phyloP scores from a whole-genome alignment of 176 grass and related monocot species.

The Musa schizocarpa region DNA sequence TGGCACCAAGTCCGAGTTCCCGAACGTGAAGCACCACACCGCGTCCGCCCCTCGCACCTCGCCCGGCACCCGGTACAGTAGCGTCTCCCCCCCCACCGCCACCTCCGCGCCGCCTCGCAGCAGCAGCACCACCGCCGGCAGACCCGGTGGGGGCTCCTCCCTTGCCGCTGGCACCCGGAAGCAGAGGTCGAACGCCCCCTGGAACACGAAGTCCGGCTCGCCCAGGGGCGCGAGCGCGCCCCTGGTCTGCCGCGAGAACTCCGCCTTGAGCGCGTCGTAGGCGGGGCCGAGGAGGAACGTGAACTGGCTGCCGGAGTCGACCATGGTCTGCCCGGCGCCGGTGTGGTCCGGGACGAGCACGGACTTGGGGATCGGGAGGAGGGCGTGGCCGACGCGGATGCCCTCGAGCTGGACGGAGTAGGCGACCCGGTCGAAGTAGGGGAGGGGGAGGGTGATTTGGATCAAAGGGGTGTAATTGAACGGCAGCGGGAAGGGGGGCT shows the following conservation, averaged over 20 bases:
- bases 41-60: constrained; percentile 39
- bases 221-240: constrained; percentile 33
- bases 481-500: background rate
- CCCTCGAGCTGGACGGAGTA: constrained; percentile 77
- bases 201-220: constrained; percentile 64
- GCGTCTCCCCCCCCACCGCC: constrained; percentile 38
- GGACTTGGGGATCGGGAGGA: constrained; percentile 64
- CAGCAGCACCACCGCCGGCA: constrained; percentile 41
- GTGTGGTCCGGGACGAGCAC: constrained; percentile 75
- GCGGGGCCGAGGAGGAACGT: constrained; percentile 68
- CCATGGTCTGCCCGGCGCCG: constrained; percentile 73
- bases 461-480: constrained; percentile 74
- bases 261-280: constrained; percentile 53
- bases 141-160: background rate
- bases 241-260: constrained; percentile 39
- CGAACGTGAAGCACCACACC: constrained; percentile 85
- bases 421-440: constrained; percentile 75
- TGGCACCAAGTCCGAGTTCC: constrained; percentile 60
- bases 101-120: constrained; percentile 51
- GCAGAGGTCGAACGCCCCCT: constrained; percentile 76
- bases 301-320: constrained; percentile 83
- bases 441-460: constrained; percentile 50
- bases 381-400: constrained; percentile 45
- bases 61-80: constrained; percentile 54
- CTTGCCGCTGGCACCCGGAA: constrained; percentile 35